phyloP scores from a whole-genome alignment of 768 basidiomycete species.

The Tephrocybe sp. region DNA sequence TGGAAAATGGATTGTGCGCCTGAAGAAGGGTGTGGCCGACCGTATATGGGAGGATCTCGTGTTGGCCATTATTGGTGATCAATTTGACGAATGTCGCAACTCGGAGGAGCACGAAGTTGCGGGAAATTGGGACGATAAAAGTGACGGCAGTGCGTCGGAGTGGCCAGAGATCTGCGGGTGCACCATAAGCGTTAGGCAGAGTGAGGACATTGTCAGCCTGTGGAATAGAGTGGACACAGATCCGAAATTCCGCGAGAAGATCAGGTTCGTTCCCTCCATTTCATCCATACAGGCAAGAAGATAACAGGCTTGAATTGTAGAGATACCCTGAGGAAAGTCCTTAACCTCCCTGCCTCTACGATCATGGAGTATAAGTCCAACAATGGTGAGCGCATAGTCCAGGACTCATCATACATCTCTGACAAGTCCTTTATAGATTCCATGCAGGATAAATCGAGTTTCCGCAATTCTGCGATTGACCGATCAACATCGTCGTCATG shows the following conservation, averaged over 20 bases:
- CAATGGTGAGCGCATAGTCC: constrained; percentile 51
- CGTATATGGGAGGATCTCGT: constrained; percentile 90
- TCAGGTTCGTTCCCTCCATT: constrained; percentile 55
- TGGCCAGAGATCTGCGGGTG: constrained; percentile 91
- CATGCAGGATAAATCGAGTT: constrained; percentile 86
- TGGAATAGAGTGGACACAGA: constrained; percentile 90
- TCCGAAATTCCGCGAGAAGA: constrained; percentile 70
- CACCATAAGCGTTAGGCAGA: constrained; percentile 89
- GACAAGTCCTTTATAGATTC: constrained; percentile 53
- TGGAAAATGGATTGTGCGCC: constrained; percentile 93
- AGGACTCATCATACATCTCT: neutral
- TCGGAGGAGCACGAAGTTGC: constrained; percentile 24
- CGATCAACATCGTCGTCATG: constrained; percentile 32
- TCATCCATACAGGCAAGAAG: neutral
- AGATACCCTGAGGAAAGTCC: constrained; percentile 73
- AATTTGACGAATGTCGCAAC: constrained; percentile 70
- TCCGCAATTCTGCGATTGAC: constrained; percentile 64
- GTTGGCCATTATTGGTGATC: constrained; percentile 84
- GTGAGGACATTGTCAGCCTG: constrained; percentile 89
- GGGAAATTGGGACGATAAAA: constrained; percentile 34
- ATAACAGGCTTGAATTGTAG: constrained; percentile 34
- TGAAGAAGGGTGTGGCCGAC: constrained; percentile 88
- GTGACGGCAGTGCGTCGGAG: constrained; percentile 38
- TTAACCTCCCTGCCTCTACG: constrained; percentile 73
- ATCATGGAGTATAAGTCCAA: constrained; percentile 96